Conservation (phyloP, 371 early-diverging fungal genomes). For the Caulochytrium protostelioides region DNA sequence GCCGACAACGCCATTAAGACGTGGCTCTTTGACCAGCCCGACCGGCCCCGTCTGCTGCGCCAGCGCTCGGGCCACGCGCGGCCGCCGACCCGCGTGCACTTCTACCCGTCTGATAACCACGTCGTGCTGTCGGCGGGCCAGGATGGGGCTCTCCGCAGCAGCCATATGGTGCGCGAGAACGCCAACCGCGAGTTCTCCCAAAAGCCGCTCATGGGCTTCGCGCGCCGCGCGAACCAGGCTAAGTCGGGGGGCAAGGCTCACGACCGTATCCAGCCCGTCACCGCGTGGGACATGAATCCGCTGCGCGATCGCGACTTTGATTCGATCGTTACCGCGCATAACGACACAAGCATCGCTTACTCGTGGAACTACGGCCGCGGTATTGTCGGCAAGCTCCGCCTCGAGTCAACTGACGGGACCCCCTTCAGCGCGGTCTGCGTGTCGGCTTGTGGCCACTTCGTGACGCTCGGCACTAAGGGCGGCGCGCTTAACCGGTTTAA, state of each 20-base stretch:
- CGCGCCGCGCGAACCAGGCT: no score
- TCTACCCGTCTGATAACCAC: conserved; percentile 46
- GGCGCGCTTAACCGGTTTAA: conserved; percentile 76
- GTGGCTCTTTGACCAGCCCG: conserved; percentile 78
- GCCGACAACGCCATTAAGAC: conserved; percentile 76
- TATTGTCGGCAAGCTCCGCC: no score
- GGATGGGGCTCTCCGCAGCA: conserved; percentile 57
- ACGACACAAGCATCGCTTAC: no score
- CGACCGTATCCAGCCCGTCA: no score
- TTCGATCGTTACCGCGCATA: no score
- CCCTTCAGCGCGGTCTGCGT: no score
- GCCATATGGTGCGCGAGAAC: conserved; percentile 62
- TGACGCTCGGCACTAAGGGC: conserved; percentile 48
- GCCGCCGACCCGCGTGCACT: conserved; percentile 58
- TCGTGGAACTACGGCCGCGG: no score
- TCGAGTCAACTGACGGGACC: no score
- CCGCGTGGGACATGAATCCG: no score
- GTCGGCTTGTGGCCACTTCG: conserved; percentile 70
- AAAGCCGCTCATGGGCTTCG: conserved; percentile 5
- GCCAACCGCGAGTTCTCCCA: conserved; percentile 67
- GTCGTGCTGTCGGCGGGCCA: conserved; percentile 53
- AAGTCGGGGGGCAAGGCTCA: no score
- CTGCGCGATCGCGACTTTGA: no score
- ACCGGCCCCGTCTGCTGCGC: conserved; percentile 54
- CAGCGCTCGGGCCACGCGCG: conserved; percentile 64